A percentile compares a stretch with the other conserved stretches of the same genome.
These are phyloP conservation scores for Elaeagnus macrophylla DNA, from an alignment of 306 rosid genomes.

Conservation along the genomic window DNA sequence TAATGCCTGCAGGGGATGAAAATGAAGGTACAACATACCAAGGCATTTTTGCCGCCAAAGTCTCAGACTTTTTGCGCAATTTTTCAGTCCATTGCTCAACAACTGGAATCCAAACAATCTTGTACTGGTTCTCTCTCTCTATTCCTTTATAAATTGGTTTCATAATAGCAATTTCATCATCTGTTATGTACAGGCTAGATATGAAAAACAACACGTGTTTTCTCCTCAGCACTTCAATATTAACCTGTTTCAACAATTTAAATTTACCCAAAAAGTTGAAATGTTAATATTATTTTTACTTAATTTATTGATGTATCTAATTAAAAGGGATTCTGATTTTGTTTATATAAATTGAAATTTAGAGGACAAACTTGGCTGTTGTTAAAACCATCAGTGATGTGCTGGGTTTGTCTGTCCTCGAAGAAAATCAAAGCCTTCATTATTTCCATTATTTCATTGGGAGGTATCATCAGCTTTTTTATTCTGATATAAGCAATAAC, in stretches of 20 bases:
- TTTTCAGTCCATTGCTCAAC: conserved; percentile 42
- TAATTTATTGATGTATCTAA: neutral
- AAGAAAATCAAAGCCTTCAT: conserved; percentile 20
- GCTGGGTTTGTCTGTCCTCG: conserved; percentile 10
- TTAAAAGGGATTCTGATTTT: no score
- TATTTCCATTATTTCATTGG: conserved; percentile 27
- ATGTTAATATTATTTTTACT: neutral
- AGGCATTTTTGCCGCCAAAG: conserved; percentile 9
- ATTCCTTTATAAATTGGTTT: conserved; percentile 26
- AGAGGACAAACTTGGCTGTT: conserved; percentile 20
- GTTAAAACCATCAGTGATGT: conserved; percentile 44
- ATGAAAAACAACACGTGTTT: conserved; percentile 40
- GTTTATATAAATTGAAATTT: no score
- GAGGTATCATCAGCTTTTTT: conserved; percentile 7
- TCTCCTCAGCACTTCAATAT: conserved; percentile 27
- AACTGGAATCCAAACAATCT: conserved; percentile 60
- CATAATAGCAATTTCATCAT: conserved; percentile 30
- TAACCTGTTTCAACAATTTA: conserved; percentile 20
- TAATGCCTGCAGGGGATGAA: conserved; percentile 14
- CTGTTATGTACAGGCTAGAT: conserved; percentile 40
- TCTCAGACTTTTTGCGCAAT: conserved; percentile 40
- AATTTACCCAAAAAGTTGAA: no score
- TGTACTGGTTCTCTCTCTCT: conserved; percentile 16
- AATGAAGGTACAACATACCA: conserved; percentile 23
- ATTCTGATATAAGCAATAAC: conserved; percentile 6